These are phyloP conservation scores for Geotrichum aggregatum DNA, from an alignment of 1,139 yeast genomes.

Conservation along the genomic window DNA sequence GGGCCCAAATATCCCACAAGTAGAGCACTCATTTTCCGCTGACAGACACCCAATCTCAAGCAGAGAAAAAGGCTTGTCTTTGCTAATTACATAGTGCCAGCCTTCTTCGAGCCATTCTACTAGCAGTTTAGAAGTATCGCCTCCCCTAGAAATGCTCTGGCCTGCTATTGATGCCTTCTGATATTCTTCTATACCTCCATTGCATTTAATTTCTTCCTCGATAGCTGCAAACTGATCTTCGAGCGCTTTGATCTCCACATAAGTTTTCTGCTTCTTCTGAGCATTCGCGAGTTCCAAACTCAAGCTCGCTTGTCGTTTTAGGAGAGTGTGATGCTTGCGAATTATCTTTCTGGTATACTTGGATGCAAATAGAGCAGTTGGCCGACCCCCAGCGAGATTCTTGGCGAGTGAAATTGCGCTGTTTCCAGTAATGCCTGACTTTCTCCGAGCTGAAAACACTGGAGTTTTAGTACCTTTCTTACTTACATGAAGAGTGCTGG, in stretches of 20 bases:
- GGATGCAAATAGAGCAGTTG: conserved; percentile 21
- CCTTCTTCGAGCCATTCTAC: conserved; percentile 58
- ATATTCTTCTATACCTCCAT: conserved; percentile 54
- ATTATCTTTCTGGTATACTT: conserved; percentile 35
- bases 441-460: conserved; percentile 13
- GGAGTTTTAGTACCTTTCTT: conserved; percentile 9
- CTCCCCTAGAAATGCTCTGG: conserved; percentile 72
- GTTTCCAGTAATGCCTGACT: conserved; percentile 19
- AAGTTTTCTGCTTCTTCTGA: conserved; percentile 47
- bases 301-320: conserved; percentile 33
- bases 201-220: conserved; percentile 16
- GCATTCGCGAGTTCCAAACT: conserved; percentile 19
- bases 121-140: conserved; percentile 78
- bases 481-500: neutral
- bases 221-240: conserved; percentile 83
- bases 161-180: conserved; percentile 89
- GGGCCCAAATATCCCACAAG: conserved; percentile 32
- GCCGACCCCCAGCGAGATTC: conserved; percentile 10
- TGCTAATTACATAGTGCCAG: conserved; percentile 12
- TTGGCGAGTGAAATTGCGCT: conserved; percentile 19
- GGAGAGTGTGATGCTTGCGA: conserved; percentile 37
- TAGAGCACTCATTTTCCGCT: conserved; percentile 64
- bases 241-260: conserved; percentile 95
- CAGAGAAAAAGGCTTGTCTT: conserved; percentile 38
- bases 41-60: conserved; percentile 82